Conservation (phyloP, 352 stramenopile genomes). For the Paralagenidium karlingii region DNA sequence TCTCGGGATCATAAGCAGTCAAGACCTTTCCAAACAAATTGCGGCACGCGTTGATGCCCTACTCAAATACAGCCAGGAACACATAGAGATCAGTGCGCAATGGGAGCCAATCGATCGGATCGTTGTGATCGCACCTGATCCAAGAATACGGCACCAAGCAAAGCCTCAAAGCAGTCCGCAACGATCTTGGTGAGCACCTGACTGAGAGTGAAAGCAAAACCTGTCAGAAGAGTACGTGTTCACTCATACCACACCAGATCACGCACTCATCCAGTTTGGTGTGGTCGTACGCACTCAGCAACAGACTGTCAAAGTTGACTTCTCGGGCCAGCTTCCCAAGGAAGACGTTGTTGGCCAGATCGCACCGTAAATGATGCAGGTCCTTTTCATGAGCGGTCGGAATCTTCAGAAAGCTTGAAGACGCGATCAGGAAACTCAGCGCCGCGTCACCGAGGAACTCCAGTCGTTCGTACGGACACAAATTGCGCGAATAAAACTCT, state of each 20-base stretch:
- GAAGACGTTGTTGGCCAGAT: conserved; percentile 67
- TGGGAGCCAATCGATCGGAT: background rate
- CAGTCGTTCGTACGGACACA: conserved; percentile 73
- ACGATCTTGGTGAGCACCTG: conserved; percentile 42
- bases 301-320: conserved; percentile 58
- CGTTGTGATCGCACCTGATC: conserved; percentile 24
- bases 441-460: conserved; percentile 79
- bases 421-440: conserved; percentile 72
- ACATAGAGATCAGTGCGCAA: background rate
- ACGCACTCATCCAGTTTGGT: conserved; percentile 7
- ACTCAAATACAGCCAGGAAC: background rate
- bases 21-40: conserved; percentile 52
- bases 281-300: conserved; percentile 63
- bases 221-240: background rate
- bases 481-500: conserved; percentile 61
- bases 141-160: conserved; percentile 69
- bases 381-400: conserved; percentile 43
- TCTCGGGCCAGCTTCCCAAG: conserved; percentile 63
- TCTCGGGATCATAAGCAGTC: conserved; percentile 29
- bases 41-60: conserved; percentile 49
- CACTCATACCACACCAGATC: background rate
- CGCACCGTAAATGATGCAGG: conserved; percentile 51
- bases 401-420: conserved; percentile 68
- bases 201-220: conserved; percentile 9
- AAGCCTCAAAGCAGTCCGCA: conserved; percentile 70